Evolutionary conservation across 352 stramenopile genomes (phyloP).

Genomic region (Globisporangium lucens): DNA sequence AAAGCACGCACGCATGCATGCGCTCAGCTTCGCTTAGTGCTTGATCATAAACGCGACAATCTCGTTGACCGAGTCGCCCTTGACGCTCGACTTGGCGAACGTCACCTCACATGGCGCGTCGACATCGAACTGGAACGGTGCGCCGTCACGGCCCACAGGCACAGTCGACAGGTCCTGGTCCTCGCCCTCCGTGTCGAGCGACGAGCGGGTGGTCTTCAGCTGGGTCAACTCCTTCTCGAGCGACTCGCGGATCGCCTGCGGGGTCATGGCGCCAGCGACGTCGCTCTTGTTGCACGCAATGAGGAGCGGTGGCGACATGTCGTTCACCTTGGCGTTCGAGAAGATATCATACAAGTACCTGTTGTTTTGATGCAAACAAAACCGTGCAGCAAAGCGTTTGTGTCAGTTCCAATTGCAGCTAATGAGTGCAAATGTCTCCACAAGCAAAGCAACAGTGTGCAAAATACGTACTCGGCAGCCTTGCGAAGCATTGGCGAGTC

Average conservation of each 20-base stretch:
- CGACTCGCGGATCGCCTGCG: constrained; percentile 47
- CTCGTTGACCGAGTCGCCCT: constrained; percentile 55
- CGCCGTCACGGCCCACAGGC: constrained; percentile 72
- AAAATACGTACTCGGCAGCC: constrained; percentile 60
- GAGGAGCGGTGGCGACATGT: constrained; percentile 62
- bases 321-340: constrained; percentile 80
- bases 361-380: background rate
- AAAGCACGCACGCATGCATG: background rate
- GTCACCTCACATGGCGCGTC: constrained; percentile 77
- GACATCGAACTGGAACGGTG: constrained; percentile 73
- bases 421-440: constrained; percentile 2
- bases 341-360: constrained; percentile 88
- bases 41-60: constrained; percentile 72
- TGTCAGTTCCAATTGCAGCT: background rate
- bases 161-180: constrained; percentile 68
- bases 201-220: constrained; percentile 85
- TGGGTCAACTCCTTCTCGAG: constrained; percentile 84
- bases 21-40: constrained; percentile 33
- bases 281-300: constrained; percentile 88
- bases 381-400: background rate
- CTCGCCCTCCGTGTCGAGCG: constrained; percentile 78
- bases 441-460: background rate
- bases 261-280: constrained; percentile 32
- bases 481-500: constrained; percentile 67
- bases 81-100: constrained; percentile 73